phyloP scores from a whole-genome alignment of 805 yeast species.

The Ascoidea tarda region DNA sequence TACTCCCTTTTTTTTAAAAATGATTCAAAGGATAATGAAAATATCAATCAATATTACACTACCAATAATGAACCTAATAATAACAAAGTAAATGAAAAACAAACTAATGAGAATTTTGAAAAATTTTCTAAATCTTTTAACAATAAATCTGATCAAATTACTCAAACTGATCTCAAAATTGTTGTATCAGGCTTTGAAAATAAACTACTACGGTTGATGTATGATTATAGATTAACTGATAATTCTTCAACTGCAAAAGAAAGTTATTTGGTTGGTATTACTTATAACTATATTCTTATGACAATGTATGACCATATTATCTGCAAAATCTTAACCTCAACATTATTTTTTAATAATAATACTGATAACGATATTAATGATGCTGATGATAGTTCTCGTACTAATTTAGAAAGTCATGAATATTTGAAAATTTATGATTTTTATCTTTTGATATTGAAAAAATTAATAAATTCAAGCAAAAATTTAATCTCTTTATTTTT shows the following conservation, averaged over 20 bases:
- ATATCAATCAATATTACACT: not conserved
- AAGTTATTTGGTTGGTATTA: slow-evolving; percentile 25
- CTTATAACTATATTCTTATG: slow-evolving; percentile 36
- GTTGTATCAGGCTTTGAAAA: slow-evolving; percentile 26
- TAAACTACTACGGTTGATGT: slow-evolving; percentile 23
- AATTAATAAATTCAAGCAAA: slow-evolving; percentile 30
- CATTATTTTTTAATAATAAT: slow-evolving; percentile 2
- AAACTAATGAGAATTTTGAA: slow-evolving; percentile 2
- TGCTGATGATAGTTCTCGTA: too few species aligned
- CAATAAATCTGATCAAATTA: not conserved
- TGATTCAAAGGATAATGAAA: slow-evolving; percentile 13
- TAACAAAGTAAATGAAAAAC: not conserved
- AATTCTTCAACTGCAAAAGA: slow-evolving; percentile 19
- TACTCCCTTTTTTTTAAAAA: too few species aligned
- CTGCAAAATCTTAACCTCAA: slow-evolving; percentile 21
- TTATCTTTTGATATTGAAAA: slow-evolving; percentile 14
- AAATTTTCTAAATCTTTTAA: slow-evolving; percentile 2
- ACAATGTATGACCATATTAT: slow-evolving; percentile 37
- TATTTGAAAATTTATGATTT: not conserved
- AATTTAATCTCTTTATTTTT: slow-evolving; percentile 31
- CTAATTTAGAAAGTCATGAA: not conserved
- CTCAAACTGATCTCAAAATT: slow-evolving; percentile 11
- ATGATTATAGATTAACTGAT: slow-evolving; percentile 24
- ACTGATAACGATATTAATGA: too few species aligned
- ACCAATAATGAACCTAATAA: not conserved